Evolutionary conservation across 768 basidiomycete species (phyloP).

Genomic region (Harrya chromipes): DNA sequence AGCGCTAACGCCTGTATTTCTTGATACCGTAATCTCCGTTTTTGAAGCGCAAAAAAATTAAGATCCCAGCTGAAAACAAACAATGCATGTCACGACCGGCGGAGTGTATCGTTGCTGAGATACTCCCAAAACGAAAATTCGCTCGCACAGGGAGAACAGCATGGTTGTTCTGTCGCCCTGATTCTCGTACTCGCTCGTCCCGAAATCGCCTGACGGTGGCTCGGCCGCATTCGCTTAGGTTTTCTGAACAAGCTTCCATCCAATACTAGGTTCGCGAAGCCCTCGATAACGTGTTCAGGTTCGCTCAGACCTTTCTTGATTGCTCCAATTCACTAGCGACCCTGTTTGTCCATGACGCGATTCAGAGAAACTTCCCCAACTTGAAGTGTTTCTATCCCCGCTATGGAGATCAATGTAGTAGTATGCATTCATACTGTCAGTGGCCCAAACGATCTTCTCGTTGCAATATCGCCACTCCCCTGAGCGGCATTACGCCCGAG

Average conservation of each 20-base stretch:
- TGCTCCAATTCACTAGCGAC: conserved; percentile 18
- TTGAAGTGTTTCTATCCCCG: conserved; percentile 27
- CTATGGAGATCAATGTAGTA: conserved; percentile 19
- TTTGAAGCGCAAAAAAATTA: conserved; percentile 13
- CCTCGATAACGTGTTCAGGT: conserved; percentile 12
- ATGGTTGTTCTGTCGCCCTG: background rate
- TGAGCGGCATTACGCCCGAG: conserved; percentile 24
- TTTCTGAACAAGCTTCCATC: background rate
- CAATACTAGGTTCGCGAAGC: conserved; percentile 4
- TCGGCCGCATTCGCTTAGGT: conserved; percentile 1
- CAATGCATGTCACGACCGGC: conserved; percentile 9
- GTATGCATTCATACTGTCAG: conserved; percentile 1
- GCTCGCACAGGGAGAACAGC: conserved; percentile 1
- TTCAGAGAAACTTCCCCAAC: conserved; percentile 6
- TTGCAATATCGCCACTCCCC: conserved; percentile 23
- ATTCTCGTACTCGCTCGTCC: conserved; percentile 2
- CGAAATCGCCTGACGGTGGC: conserved; percentile 5
- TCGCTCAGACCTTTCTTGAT: conserved; percentile 11
- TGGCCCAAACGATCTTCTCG: conserved; percentile 10
- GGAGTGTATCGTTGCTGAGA: conserved; percentile 4
- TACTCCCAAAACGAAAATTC: conserved; percentile 11
- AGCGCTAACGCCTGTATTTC: conserved; percentile 29
- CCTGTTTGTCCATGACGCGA: conserved; percentile 15
- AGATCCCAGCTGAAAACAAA: conserved; percentile 14
- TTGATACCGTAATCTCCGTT: conserved; percentile 36